Conservation (phyloP, 2,329 filamentous ascomycete genomes). For the Botrytis fragariae region DNA sequence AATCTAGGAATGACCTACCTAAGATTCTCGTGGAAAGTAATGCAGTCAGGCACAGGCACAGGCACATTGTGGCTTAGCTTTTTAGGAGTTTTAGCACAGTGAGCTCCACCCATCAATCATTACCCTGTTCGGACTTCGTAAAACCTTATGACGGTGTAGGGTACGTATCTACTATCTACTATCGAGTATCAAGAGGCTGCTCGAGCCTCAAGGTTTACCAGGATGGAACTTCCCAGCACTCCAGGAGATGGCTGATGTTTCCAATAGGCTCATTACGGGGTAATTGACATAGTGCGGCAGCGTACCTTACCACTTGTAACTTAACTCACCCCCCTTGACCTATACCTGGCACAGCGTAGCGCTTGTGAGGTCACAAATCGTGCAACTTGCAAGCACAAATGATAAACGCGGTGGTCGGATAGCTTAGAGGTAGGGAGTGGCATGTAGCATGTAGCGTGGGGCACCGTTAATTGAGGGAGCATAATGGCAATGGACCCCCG, state of each 20-base stretch:
- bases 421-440: background rate
- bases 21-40: background rate
- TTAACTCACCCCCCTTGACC: background rate
- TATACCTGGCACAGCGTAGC: conserved; percentile 4
- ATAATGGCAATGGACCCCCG: conserved; percentile 13
- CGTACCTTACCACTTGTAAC: conserved; percentile 10
- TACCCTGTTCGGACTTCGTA: background rate
- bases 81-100: conserved; percentile 5
- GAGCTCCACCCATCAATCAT: background rate
- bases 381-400: conserved; percentile 8
- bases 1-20: conserved; percentile 5
- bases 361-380: conserved; percentile 2
- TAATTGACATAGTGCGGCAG: conserved; percentile 4
- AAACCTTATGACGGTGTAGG: conserved; percentile 17
- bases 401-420: conserved; percentile 14
- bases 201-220: conserved; percentile 12
- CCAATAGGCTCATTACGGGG: conserved; percentile 3
- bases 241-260: conserved; percentile 14
- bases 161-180: conserved; percentile 6
- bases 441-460: conserved; percentile 11
- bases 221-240: background rate
- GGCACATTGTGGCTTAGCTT: conserved; percentile 19
- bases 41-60: conserved; percentile 7
- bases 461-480: conserved; percentile 12
- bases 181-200: conserved; percentile 3